Base-by-base conservation (phyloP, 441 rosid genomes). In the Gossypium laxum region DNA sequence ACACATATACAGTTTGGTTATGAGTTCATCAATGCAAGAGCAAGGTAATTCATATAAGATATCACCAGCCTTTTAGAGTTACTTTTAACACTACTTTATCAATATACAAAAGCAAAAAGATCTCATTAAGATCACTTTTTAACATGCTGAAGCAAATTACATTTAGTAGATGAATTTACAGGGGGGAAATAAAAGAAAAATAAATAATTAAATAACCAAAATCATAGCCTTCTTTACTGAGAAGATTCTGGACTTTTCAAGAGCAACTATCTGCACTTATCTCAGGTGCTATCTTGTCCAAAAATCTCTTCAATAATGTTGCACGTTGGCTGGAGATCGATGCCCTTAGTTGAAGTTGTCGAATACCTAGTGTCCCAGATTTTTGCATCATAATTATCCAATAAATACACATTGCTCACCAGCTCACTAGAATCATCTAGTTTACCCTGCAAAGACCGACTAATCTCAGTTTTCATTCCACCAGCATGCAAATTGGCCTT, bases 231-330 rank as follows among this genome's bases (percentile, higher is more conserved):
- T 1, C 2, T 14, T 41, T 14, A 12, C 22, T 48, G 19, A n/a
- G 28, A 38, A 17, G 56, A 26, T 26, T 67, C 2, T 2, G 58
- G 69, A 57, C 69, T 47, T 18, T 30, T n/a, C 55, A 0, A 61
- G 70, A 69, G 6, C 55, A 47, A 48, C 75, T 26, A 70, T 54
- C 61, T 41, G 76, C 64, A 71, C 80, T 56, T 58, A 57, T 83
- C 78, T 81, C 85, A 82, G 43, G 78, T 55, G 64, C 72, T 24
- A 24, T 24, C 85, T 73, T 80, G 79, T 66, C 87, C 90, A 70
- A 84, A 86, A 52, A 86, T 79, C 78, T 86, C 90, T 21, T 84
- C 88, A 8, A 84, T 79, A 22, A 86, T 80, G 81, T 81, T 84
- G 67, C 80, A 81, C 15, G 90, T 86, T 24, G 88, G 90, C 58